Evolutionary conservation across 2,329 filamentous ascomycete species (phyloP), one percentile per base, ranked within the genome.

Genomic region (Fusarium neocosmosporiellum): DNA sequence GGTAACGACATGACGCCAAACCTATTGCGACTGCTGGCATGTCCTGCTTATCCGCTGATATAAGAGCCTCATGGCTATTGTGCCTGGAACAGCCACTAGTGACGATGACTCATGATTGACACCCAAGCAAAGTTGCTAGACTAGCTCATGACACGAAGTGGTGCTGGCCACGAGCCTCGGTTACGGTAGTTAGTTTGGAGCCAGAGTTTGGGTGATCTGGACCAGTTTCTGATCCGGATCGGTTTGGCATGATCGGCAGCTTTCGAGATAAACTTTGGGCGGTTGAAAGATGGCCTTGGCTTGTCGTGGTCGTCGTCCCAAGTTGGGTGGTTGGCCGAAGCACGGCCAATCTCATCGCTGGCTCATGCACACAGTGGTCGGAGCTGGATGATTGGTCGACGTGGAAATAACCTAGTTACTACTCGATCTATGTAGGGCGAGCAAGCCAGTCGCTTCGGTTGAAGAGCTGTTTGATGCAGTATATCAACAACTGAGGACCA

Each of bases 51-150:
- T 39, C 22, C 20, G 39, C 24, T n/a, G 18, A n/a, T 39, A 36
- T 34, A 43, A 46, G 63, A 65, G 43, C 57, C 46, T 61, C 29
- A 61, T 55, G 34, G 29, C 46, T 22, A 54, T 55, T 43, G n/a
- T 14, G 29, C 31, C 57, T 46, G 27, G 27, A 46, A 27, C 57
- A 14, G 36, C 46, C 22, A n/a, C 57, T 4, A 54, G 43, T 39
- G 27, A 24, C 20, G 22, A 55, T 41, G 33, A 54, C 16, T 29
- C 24, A 48, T 48, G 24, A 18, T 48, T n/a, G 9, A 50, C 7
- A 31, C 31, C 10, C 18, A 50, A 31, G 33, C 46, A 41, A 31
- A 39, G 20, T 34, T 20, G 46, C 13, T 18, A 16, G 34, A 39
- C 53, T 16, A n/a, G n/a, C 9, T 16, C 27, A 58, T 39, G 29